Base-by-base conservation (phyloP, 2,329 filamentous ascomycete species). In the Neodidymelliopsis sp. region DNA sequence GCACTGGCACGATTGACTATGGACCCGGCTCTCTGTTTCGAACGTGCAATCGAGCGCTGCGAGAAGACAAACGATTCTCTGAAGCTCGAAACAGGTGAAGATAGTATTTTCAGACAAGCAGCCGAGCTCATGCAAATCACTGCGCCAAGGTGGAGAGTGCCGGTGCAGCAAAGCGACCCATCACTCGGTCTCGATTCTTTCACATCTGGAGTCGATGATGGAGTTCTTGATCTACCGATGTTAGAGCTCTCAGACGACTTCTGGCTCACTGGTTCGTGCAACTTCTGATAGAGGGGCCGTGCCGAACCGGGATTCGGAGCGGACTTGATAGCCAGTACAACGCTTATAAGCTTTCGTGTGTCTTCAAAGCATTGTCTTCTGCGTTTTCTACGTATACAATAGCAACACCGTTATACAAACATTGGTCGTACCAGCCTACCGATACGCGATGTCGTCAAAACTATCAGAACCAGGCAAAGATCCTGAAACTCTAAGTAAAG, bases 221-320 rank as follows among this genome's bases (percentile, higher is more conserved):
- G 31, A 2, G 12, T 49, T 15, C 19, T 40, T 11, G 56, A 59
- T 18, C 4, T 59, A 4, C 28, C 44, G 12, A 44, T 38, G 10
- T 7, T 56, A 28, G 60, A 63, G 8, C 59, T 62, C 6, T 35
- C 53, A 7, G 50, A 57, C 6, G 53, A 62, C 11, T 59, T 62
- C n/a, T 62, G 54, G 58, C 10, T 60, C 19, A 38, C 44, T 12
- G 44, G 18, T 11, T 23, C 33, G 7, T 54, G 56, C 34, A 47
- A 55, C 29, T 37, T 53, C 5, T 59, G 33, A 29, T 1, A 11
- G 13, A 11, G 27, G 13, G 12, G 18, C 4, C 18, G n/a, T 15
- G 1, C 15, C 10, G 13, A 13, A 34, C 1, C 39, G 39, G 46
- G 10, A 43, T 43, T 29, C 46, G 46, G 34, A 16, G 19, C 38